A percentile compares a stretch with the other conserved stretches of the same genome.
Conservation (phyloP, 495 filamentous ascomycete species). For the Neurospora sp. region DNA sequence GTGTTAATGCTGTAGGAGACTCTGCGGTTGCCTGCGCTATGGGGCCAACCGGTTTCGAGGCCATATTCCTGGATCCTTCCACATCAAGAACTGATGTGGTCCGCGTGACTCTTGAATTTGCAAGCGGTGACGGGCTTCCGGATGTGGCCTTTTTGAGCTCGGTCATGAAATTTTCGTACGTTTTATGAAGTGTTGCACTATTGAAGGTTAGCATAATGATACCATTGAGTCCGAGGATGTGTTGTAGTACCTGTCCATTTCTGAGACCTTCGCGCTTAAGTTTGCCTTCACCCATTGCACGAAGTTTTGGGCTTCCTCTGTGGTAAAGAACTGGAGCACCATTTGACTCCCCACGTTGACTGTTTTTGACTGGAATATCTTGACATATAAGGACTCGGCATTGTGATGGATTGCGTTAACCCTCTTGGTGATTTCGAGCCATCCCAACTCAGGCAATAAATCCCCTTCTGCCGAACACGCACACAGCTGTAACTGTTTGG, state of each 20-base stretch:
- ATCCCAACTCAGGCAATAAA: conserved; percentile 1
- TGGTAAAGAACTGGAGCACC: not conserved
- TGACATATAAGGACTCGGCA: not conserved
- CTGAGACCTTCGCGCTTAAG: not conserved
- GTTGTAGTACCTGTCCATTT: not conserved
- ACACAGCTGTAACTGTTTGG: conserved; percentile 6
- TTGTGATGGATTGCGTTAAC: not conserved
- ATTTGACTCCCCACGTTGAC: not conserved
- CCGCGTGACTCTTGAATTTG: not conserved
- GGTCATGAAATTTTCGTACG: not conserved
- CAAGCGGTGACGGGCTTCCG: not conserved
- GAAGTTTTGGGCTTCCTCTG: not conserved
- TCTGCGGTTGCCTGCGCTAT: not conserved
- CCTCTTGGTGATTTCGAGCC: conserved; percentile 15
- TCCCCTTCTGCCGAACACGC: conserved; percentile 4
- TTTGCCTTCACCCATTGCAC: not conserved
- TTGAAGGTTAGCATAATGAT: not conserved
- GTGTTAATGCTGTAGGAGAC: not conserved
- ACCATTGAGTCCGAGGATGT: not conserved
- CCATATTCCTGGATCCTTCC: not conserved
- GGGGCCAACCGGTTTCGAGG: not conserved
- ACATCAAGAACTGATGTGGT: not conserved
- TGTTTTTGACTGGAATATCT: not conserved
- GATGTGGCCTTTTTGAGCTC: not conserved
- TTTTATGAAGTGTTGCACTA: not conserved